Percentiles rank a stretch among this genome's conserved stretches.
Evolutionary conservation across 2,329 filamentous ascomycete genomes (phyloP).

Genomic region (Macrophomina phaseolina): DNA sequence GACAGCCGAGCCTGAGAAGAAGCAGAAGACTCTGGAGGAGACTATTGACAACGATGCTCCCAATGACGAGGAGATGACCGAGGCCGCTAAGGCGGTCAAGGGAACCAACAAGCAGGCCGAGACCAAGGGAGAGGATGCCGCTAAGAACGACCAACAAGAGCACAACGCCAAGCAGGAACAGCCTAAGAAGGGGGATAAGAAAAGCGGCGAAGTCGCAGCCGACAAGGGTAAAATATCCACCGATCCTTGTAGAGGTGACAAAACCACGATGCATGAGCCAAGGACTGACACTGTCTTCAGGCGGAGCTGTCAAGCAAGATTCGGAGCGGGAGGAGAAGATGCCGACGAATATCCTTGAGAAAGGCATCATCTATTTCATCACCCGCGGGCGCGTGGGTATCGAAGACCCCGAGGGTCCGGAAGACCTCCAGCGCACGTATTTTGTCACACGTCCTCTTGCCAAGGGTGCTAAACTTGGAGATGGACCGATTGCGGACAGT

Average conservation of each 20-base stretch:
- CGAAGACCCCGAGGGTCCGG: slow-evolving; percentile 69
- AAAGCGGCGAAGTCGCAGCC: slow-evolving; percentile 2
- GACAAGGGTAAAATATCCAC: background rate
- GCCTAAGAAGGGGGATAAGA: slow-evolving; percentile 18
- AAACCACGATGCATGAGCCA: background rate
- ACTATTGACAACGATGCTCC: slow-evolving; percentile 45
- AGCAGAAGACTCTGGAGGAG: slow-evolving; percentile 62
- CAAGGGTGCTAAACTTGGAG: slow-evolving; percentile 69
- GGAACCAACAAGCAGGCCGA: slow-evolving; percentile 32
- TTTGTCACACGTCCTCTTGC: slow-evolving; percentile 78
- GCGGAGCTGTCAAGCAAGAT: slow-evolving; percentile 55
- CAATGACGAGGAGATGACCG: slow-evolving; percentile 32
- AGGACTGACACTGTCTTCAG: slow-evolving; percentile 17
- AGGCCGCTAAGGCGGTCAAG: slow-evolving; percentile 32
- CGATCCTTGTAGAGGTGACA: background rate
- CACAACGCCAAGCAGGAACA: slow-evolving; percentile 35
- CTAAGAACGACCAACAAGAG: background rate
- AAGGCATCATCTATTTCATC: slow-evolving; percentile 92
- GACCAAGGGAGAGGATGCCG: slow-evolving; percentile 29
- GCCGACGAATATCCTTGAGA: slow-evolving; percentile 75
- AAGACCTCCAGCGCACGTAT: slow-evolving; percentile 78
- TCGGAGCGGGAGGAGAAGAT: slow-evolving; percentile 57
- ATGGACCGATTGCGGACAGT: slow-evolving; percentile 62
- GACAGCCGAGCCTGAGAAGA: slow-evolving; percentile 44
- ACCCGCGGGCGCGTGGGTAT: slow-evolving; percentile 77